These are phyloP conservation scores for Fusarium vanettenii DNA, from an alignment of 2,329 filamentous ascomycete species.

Conservation along the genomic window DNA sequence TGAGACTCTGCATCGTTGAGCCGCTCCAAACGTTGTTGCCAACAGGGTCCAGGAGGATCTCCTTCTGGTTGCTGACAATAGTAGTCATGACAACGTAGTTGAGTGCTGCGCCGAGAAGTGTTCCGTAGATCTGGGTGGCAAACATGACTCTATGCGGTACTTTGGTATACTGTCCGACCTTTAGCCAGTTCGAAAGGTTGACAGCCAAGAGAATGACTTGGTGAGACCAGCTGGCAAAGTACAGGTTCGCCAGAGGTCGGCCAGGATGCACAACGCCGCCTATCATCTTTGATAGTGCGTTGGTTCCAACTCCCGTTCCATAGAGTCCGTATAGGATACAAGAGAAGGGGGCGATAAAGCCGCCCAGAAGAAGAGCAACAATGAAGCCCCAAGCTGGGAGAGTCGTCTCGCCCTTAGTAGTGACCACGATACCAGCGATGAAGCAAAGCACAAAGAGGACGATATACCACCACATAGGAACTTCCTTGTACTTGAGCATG, in stretches of 20 bases:
- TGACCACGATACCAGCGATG: slow-evolving; percentile 49
- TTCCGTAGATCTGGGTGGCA: slow-evolving; percentile 54
- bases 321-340: slow-evolving; percentile 45
- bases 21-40: slow-evolving; percentile 61
- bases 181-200: slow-evolving; percentile 46
- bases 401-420: slow-evolving; percentile 50
- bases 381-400: slow-evolving; percentile 52
- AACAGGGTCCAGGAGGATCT: slow-evolving; percentile 54
- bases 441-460: slow-evolving; percentile 47
- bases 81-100: slow-evolving; percentile 60
- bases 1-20: slow-evolving; percentile 59
- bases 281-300: slow-evolving; percentile 54
- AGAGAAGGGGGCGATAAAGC: slow-evolving; percentile 51
- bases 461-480: slow-evolving; percentile 52
- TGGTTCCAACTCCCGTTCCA: slow-evolving; percentile 33
- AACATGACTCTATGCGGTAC: slow-evolving; percentile 55
- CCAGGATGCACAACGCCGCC: slow-evolving; percentile 59
- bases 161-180: slow-evolving; percentile 53
- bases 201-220: slow-evolving; percentile 49
- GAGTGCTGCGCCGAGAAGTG: slow-evolving; percentile 54
- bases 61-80: slow-evolving; percentile 56
- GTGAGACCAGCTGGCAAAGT: slow-evolving; percentile 52
- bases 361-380: slow-evolving; percentile 46
- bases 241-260: slow-evolving; percentile 55
- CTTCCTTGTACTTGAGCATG: slow-evolving; percentile 55